A percentile compares a stretch with the other conserved stretches of the same genome.
Evolutionary conservation across 257 asterid species (phyloP).

Genomic region (Rehmannia glutinosa): DNA sequence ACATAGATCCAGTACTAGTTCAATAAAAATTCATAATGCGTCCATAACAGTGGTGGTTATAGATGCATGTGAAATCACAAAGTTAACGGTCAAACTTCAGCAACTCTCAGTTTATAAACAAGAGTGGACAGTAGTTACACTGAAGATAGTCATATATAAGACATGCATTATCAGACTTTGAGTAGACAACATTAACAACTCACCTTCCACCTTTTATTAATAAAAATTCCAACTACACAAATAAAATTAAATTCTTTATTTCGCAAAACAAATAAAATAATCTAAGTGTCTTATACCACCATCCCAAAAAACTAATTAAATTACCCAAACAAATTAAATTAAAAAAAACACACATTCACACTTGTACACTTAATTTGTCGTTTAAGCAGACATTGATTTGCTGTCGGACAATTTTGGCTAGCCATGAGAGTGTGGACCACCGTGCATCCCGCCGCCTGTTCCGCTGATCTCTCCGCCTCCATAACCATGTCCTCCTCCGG

Average conservation of each 20-base stretch:
- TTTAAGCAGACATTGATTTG: no score
- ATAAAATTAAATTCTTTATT: slow-evolving; percentile 13
- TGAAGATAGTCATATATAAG: no score
- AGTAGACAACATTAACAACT: neutral
- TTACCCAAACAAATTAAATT: neutral
- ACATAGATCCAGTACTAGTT: no score
- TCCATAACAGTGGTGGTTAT: neutral
- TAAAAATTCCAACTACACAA: neutral
- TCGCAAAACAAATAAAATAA: slow-evolving; percentile 18
- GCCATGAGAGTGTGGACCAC: slow-evolving; percentile 20
- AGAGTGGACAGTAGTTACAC: neutral
- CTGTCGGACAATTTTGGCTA: neutral
- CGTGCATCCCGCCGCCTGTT: slow-evolving; percentile 19
- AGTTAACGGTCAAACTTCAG: neutral
- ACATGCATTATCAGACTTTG: neutral
- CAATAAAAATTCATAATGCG: no score
- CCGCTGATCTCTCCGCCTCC: slow-evolving; percentile 21
- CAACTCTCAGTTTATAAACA: neutral
- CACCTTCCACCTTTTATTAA: neutral
- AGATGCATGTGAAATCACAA: neutral
- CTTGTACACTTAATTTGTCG: neutral
- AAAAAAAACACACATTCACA: neutral
- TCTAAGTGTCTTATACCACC: no score
- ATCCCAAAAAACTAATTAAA: no score
- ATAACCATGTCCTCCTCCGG: neutral